phyloP scores from a whole-genome alignment of 208 protist genomes.

The Perkinsela sp. region DNA sequence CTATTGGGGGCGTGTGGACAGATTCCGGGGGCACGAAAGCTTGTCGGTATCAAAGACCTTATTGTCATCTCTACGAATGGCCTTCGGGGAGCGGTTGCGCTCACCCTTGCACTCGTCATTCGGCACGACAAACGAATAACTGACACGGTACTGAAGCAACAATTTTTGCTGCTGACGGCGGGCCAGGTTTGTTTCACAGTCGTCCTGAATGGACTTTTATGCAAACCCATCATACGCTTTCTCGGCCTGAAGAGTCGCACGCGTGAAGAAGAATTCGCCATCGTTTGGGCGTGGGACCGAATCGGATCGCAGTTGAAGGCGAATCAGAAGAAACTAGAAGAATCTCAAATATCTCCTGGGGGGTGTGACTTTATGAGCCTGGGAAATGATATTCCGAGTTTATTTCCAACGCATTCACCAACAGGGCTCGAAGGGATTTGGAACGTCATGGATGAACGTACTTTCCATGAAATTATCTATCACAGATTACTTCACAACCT shows the following conservation, averaged over 20 bases:
- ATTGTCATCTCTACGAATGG: conserved; percentile 26
- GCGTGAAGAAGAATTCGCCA: background rate
- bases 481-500: background rate
- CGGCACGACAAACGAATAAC: conserved; percentile 1
- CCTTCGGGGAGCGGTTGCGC: conserved; percentile 37
- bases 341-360: background rate
- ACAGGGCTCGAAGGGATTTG: background rate
- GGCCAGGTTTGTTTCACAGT: conserved; percentile 5
- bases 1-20: conserved; percentile 6
- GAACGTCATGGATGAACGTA: background rate
- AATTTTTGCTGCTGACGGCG: conserved; percentile 6
- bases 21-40: background rate
- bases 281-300: background rate
- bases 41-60: conserved; percentile 6
- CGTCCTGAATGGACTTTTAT: conserved; percentile 3
- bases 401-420: no score
- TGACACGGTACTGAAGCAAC: background rate
- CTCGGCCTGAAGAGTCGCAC: background rate
- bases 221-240: conserved; percentile 1
- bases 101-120: conserved; percentile 31
- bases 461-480: background rate
- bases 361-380: background rate
- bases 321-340: background rate
- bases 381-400: background rate
- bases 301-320: background rate